Evolutionary conservation across 768 basidiomycete genomes (phyloP).

Genomic region (Termitomyces sp.): DNA sequence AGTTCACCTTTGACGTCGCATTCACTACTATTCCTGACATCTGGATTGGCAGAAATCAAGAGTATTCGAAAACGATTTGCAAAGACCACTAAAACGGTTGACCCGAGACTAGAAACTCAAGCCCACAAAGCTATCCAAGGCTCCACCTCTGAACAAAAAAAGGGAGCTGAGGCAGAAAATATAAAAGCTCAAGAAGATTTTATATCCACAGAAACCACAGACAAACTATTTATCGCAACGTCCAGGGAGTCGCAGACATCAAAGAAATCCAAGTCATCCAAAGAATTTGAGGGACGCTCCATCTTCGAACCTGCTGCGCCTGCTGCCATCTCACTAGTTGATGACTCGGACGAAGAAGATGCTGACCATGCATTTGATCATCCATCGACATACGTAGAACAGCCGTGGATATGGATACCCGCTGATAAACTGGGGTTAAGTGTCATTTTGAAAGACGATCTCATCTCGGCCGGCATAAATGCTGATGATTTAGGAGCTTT

Average conservation of each 20-base stretch:
- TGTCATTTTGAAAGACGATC: conserved; percentile 28
- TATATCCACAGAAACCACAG: background rate
- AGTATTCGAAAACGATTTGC: background rate
- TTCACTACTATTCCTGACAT: background rate
- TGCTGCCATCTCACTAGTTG: background rate
- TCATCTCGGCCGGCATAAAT: conserved; percentile 31
- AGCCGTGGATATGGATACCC: conserved; percentile 44
- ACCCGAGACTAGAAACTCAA: background rate
- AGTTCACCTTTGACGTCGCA: background rate
- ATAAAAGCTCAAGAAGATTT: background rate
- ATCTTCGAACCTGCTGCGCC: background rate
- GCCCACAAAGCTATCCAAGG: background rate
- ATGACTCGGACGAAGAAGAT: conserved; percentile 26
- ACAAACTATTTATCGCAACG: background rate
- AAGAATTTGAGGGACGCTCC: background rate
- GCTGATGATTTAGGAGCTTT: conserved; percentile 39
- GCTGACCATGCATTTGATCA: conserved; percentile 42
- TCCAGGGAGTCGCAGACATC: background rate
- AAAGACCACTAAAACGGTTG: background rate
- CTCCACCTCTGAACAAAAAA: background rate
- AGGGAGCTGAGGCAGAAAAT: background rate
- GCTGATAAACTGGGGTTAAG: conserved; percentile 38
- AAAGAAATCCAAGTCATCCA: background rate
- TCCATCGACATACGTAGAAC: conserved; percentile 40
- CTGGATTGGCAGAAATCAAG: background rate